Evolutionary conservation across 1,284 basidiomycete species (phyloP), one percentile per base, ranked within the genome.

Genomic region (Irpex sp.): DNA sequence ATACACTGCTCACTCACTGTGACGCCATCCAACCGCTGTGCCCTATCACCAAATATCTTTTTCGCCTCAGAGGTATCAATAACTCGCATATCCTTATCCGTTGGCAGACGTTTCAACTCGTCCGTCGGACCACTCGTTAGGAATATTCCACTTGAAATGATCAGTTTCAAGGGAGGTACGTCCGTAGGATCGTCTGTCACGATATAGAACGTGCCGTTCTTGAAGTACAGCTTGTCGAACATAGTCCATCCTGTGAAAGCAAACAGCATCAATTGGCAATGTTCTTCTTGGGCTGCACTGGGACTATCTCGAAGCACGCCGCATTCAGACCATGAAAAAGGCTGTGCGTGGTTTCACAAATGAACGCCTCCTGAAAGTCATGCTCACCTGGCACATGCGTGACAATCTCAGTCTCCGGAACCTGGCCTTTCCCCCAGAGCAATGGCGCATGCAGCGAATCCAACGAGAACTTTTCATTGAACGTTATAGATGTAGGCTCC

Each of bases 201-300:
- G 64, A 93, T 76, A 68, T 86, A 93, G 23, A 91, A 77, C n/a
- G 86, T 84, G 48, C 91, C 91, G 66, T 91, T 90, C 67, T 83
- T 77, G 62, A 92, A 72, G 69, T 91, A 93, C 10, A 95, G 77
- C 61, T 82, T 83, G 72, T 94, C 90, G 62, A 93, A 87, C 58
- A 93, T 83, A 1, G 91, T 92, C 92, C 92, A 94, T 42, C 92
- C 91, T 90, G 65, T 51, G 6, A 21, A 42, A 33, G 21, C 12
- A 56, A 14, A n/a, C 3, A 39, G 18, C 8, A 56, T 9, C 42
- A 21, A 14, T 18, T 14, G 49, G 6, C 10, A n/a, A 23, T 5
- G 18, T 37, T 45, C 35, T 47, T 8, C 56, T 53, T 5, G 19
- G 36, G n/a, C 19, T 47, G 54, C 53, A 21, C 19, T 16, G 42